phyloP scores from a whole-genome alignment of 2,329 filamentous ascomycete species.

The Stagonosporopsis vannaccii region DNA sequence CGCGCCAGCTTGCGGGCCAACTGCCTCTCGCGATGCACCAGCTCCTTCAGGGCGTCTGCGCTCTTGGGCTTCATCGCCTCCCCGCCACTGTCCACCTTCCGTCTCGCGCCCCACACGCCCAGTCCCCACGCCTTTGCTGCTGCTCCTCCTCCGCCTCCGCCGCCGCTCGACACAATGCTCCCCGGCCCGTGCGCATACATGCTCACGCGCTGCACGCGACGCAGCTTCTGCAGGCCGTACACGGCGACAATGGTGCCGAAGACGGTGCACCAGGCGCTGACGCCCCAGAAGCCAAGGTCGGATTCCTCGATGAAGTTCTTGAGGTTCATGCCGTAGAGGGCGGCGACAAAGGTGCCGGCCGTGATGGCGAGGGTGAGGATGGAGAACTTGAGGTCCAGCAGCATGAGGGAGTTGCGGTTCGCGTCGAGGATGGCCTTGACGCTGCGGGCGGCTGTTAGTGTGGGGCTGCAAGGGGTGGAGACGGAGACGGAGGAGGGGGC shows the following conservation, averaged over 20 bases:
- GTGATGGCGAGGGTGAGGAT: conserved; percentile 94
- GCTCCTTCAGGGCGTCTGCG: conserved; percentile 31
- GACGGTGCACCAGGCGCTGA: conserved; percentile 73
- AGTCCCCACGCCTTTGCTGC: conserved; percentile 34
- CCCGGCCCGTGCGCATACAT: conserved; percentile 70
- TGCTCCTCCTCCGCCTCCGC: no score
- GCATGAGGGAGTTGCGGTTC: conserved; percentile 97
- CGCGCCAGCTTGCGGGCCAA: conserved; percentile 35
- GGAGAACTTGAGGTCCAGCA: conserved; percentile 94
- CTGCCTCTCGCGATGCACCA: conserved; percentile 38
- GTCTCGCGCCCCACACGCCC: conserved; percentile 36
- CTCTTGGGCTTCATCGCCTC: conserved; percentile 27
- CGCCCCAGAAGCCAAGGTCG: conserved; percentile 79
- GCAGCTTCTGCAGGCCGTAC: conserved; percentile 83
- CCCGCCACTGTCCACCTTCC: conserved; percentile 25
- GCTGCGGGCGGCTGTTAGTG: conserved; percentile 55
- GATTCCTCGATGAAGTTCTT: conserved; percentile 99
- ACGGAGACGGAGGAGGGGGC: background rate
- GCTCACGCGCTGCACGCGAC: conserved; percentile 84
- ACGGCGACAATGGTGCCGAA: conserved; percentile 80
- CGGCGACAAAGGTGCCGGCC: conserved; percentile 92
- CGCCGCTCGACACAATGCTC: conserved; percentile 26
- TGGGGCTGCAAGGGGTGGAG: background rate
- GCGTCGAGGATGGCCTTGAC: conserved; percentile 97
- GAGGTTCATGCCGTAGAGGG: conserved; percentile 99